phyloP scores from a whole-genome alignment of 257 asterid genomes.

The Ilex asprella region DNA sequence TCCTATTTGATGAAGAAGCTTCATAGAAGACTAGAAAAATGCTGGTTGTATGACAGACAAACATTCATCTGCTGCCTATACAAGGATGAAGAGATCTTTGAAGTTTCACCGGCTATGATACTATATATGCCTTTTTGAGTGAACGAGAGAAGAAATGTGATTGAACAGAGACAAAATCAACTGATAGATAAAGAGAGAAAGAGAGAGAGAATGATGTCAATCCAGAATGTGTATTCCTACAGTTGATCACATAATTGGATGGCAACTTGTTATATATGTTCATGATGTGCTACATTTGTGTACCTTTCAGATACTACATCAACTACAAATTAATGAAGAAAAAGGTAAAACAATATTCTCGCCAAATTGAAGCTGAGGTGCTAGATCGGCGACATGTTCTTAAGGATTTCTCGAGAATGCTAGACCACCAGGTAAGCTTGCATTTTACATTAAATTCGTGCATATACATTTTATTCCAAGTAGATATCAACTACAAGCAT shows the following conservation, averaged over 20 bases:
- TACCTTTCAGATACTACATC: constrained; percentile 70
- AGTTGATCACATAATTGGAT: not conserved
- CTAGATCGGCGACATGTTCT: constrained; percentile 69
- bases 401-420: constrained; percentile 89
- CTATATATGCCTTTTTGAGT: not conserved
- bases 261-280: not conserved
- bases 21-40: not conserved
- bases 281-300: constrained; percentile 13
- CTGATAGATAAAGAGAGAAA: not conserved
- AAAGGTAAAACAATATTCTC: constrained; percentile 68
- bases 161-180: not conserved
- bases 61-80: not conserved
- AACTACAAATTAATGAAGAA: constrained; percentile 97
- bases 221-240: not conserved
- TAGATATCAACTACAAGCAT: not conserved
- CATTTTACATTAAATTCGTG: not conserved
- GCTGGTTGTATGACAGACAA: not conserved
- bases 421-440: constrained; percentile 68
- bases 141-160: not conserved
- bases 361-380: constrained; percentile 64
- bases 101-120: not conserved
- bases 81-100: not conserved
- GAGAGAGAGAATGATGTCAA: not conserved
- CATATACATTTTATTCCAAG: not conserved
- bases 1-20: not conserved